Conservation (phyloP, 2,329 filamentous ascomycete genomes). For the Laburnicola sp. region DNA sequence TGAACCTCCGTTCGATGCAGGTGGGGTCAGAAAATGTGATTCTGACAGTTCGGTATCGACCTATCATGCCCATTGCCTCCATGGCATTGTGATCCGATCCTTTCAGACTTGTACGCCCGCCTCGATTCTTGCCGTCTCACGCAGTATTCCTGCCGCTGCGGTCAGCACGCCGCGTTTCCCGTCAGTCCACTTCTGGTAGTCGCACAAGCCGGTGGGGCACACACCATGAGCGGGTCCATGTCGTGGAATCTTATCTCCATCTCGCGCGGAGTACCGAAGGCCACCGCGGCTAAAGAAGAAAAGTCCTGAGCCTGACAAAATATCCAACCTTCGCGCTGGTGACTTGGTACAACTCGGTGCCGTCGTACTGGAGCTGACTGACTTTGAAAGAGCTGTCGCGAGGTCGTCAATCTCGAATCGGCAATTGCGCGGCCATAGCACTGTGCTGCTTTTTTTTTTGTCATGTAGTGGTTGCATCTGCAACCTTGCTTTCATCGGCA, state of each 20-base stretch:
- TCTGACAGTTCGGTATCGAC: background rate
- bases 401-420: slow-evolving; percentile 8
- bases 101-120: background rate
- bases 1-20: slow-evolving; percentile 32
- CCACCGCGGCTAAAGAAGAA: background rate
- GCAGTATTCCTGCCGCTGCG: slow-evolving; percentile 8
- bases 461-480: slow-evolving; percentile 4
- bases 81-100: background rate
- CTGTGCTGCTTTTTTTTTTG: background rate
- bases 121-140: background rate
- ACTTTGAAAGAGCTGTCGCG: background rate
- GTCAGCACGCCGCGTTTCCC: slow-evolving; percentile 10
- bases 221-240: background rate
- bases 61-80: slow-evolving; percentile 5
- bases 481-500: background rate
- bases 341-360: background rate
- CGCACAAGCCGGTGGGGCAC: background rate
- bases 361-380: background rate
- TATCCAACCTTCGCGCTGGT: background rate
- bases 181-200: background rate
- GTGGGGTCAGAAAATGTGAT: slow-evolving; percentile 5
- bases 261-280: background rate
- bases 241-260: background rate
- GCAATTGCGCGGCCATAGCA: background rate
- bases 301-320: background rate